Base-by-base conservation (phyloP, 495 filamentous ascomycete species). In the Delitschia confertaspora region DNA sequence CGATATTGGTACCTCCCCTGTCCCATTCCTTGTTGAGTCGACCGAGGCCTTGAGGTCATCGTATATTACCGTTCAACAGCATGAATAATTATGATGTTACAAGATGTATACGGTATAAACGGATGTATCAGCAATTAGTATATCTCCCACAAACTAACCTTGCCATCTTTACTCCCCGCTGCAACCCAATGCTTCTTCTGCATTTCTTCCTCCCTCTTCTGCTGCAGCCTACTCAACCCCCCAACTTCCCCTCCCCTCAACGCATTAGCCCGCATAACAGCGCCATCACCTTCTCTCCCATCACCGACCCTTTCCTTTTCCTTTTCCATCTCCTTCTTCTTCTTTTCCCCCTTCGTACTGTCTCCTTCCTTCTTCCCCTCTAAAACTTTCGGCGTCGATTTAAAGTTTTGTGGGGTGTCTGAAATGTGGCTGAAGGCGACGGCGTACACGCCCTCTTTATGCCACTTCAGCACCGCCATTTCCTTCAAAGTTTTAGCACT, bases 391-490 rank as follows among this genome's bases (percentile, higher is more conserved):
- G 10, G 4, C 5, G 22, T 42, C 31, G 3, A 49, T n/a, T n/a
- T n/a, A n/a, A n/a, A n/a, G n/a, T n/a, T n/a, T n/a, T n/a, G n/a
- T n/a, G n/a, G n/a, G n/a, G n/a, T n/a, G n/a, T n/a, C n/a, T n/a
- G n/a, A 10, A 2, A 58, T 32, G 3, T 67, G 62, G 1, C 83
- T 80, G 69, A 95, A 94, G 14, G 79, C 81, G 34, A 82, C 74
- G n/a, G 83, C 74, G 65, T 93, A 95, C 51, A 82, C 87, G 13
- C 91, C 89, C 25, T 83, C 83, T 47, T 79, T 77, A 61, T 95
- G 89, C 91, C 93, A 96, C 64, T 93, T 95, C 50, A 96, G 65
- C 45, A 96, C 91, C 3, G 91, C 91, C 2, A 98, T 56, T 64
- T 96, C 89, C 53, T 79, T 82, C 73, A 95, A 73, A 0, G 78